Conservation (phyloP, 768 basidiomycete genomes). For the Lentinula guzmanii region DNA sequence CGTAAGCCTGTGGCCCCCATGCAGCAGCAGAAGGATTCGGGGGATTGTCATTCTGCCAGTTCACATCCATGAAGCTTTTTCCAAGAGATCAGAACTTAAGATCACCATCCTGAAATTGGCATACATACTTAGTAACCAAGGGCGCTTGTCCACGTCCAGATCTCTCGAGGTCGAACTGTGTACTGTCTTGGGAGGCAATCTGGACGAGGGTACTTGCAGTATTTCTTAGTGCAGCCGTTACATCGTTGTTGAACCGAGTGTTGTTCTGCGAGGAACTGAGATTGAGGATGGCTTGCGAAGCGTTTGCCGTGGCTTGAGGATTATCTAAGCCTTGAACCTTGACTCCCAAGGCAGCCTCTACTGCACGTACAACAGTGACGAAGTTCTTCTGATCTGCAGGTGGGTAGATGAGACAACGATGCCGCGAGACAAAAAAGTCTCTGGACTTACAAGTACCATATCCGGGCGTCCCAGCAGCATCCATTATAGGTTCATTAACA, state of each 20-base stretch:
- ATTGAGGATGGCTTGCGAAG: neutral
- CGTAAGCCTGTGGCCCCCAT: slow-evolving; percentile 67
- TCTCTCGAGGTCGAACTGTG: neutral
- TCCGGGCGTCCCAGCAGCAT: slow-evolving; percentile 60
- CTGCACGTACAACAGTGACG: slow-evolving; percentile 58
- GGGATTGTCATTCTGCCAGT: slow-evolving; percentile 69
- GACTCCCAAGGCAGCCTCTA: slow-evolving; percentile 59
- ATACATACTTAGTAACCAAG: slow-evolving; percentile 30
- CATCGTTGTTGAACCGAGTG: slow-evolving; percentile 20
- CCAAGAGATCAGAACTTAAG: neutral
- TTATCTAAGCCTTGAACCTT: neutral
- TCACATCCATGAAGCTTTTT: slow-evolving; percentile 72
- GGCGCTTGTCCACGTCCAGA: slow-evolving; percentile 6
- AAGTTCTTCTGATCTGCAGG: slow-evolving; percentile 62
- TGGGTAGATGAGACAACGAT: slow-evolving; percentile 1
- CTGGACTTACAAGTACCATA: slow-evolving; percentile 58
- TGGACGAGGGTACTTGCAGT: slow-evolving; percentile 30
- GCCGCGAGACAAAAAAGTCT: neutral
- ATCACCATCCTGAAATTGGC: neutral
- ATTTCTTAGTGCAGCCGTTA: slow-evolving; percentile 23
- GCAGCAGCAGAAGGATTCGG: slow-evolving; percentile 66
- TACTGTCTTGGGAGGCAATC: slow-evolving; percentile 19
- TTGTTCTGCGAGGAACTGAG: neutral
- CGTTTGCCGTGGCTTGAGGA: neutral
- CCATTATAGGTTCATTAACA: slow-evolving; percentile 73